Evolutionary conservation across 495 filamentous ascomycete genomes (phyloP), one percentile per base, ranked within the genome.

Genomic region (Cercophora newfieldiana): DNA sequence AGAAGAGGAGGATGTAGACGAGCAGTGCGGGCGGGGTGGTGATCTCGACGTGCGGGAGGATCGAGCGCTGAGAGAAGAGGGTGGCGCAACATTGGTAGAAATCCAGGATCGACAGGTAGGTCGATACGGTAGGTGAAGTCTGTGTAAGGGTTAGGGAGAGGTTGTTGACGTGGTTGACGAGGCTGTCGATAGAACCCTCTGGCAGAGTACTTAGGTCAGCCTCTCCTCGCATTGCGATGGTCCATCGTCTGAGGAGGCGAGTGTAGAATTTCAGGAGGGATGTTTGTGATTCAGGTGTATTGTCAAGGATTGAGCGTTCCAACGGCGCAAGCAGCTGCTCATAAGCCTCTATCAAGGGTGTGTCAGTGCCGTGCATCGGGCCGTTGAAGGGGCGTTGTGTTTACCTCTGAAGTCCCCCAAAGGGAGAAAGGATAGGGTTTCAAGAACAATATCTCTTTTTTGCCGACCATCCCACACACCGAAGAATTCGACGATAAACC

Each of bases 1-100:
- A 82, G 69, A 94, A 94, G 62, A 86, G 75, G 33, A 94, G 79
- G 22, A 81, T 83, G 73, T 95, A 95, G 28, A 94, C 82, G 24
- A 91, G 80, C 18, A 86, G 80, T 1, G 89, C 81, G 0, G 90
- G 82, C 0, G 92, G 93, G 6, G 91, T 82, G 49, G 84, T 81
- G 65, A 95, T 86, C 2, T 85, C 84, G 61, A 90, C 79, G 44
- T 77, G 79, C 1, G 72, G 69, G 66, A 84, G 81, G 5, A 83
- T 65, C 3, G 77, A 71, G 8, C 83, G 78, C 24, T 86, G 74
- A 1, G 87, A 86, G 69, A 90, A 83, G 14, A 90, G 71, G 28
- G 77, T 72, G 7, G 85, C 81, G 1, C 84, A 75, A 37, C 79
- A 73, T 66, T 89, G 87, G 78, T 93, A 92, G 74, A 93, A 92